Evolutionary conservation across 1,139 yeast genomes (phyloP).

Genomic region (Sugiyamaella xylanicola): DNA sequence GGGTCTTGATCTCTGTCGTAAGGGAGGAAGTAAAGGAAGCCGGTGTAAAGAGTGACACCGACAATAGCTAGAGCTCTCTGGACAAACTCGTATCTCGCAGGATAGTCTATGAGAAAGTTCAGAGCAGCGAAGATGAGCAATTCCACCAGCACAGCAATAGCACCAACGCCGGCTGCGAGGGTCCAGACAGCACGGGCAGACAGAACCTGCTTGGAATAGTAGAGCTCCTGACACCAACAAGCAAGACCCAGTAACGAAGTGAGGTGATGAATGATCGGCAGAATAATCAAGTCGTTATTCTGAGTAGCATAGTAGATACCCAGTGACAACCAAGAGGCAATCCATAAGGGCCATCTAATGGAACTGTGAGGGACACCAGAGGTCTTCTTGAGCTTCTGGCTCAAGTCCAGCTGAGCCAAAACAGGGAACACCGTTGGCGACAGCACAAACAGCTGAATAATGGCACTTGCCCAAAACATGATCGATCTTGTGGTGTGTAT

Average conservation of each 20-base stretch:
- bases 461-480: constrained; percentile 12
- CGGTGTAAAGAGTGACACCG: constrained; percentile 20
- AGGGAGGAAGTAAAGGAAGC: constrained; percentile 23
- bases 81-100: neutral
- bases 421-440: constrained; percentile 26
- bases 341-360: constrained; percentile 26
- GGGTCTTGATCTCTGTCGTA: constrained; percentile 20
- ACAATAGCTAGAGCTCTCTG: constrained; percentile 18
- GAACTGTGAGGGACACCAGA: constrained; percentile 20
- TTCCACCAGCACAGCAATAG: neutral
- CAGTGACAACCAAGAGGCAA: constrained; percentile 19
- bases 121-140: constrained; percentile 1
- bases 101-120: neutral
- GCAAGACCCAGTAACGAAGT: constrained; percentile 21
- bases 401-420: constrained; percentile 26
- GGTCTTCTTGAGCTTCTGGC: constrained; percentile 15
- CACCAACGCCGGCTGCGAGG: neutral
- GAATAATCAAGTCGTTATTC: constrained; percentile 20
- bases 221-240: constrained; percentile 26
- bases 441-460: constrained; percentile 15
- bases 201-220: constrained; percentile 8
- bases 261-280: constrained; percentile 23
- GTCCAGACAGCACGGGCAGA: constrained; percentile 1
- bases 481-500: neutral
- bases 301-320: constrained; percentile 25